Base-by-base conservation (phyloP, 1,139 yeast genomes). In the Yamadazyma sp. region DNA sequence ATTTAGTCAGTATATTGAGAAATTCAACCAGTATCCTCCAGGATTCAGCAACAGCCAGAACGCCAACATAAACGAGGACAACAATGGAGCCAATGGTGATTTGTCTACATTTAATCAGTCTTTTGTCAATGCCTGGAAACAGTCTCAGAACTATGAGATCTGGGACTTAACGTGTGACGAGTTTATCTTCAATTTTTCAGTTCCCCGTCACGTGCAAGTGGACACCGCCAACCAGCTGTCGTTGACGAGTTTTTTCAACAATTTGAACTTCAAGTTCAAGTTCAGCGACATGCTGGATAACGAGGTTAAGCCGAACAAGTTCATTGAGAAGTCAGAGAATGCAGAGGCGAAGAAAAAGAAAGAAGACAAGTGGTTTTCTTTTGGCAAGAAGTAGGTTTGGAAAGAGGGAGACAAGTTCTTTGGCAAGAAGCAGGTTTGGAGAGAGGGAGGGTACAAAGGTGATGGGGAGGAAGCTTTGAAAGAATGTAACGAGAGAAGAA, bases 161-260 rank as follows among this genome's bases (percentile, higher is more conserved):
- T 92, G 95, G 76, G 73, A 85, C 52, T 52, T 64, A 20, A 72
- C 70, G 47, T 87, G 97, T 1, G 97, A 90, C 56, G 95, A 87
- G 54, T 90, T 90, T 52, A 70, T 92, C 24, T 90, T 90, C 64
- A 95, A 89, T 53, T 80, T 92, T 46, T 81, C 88, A 40, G 87
- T 82, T 44, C 96, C 97, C 1, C 72, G 73, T 42, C 97, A 90
- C 59, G 57, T 80, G 37, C 51, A 47, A 40, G 53, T 49, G 9
- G 53, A 49, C 33, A 28, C 45, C 5, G 37, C 23, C 4, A 41
- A 34, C 30, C 45, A 42, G 27, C 50, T 45, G 48, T 22, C 45
- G 4, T 30, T 49, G 7, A 24, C 42, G 17, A 56, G 53, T 41
- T 61, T 64, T 43, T 62, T 64, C 46, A 58, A 43, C 37, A 57